Percentiles rank a stretch among this genome's conserved stretches.
Conservation (phyloP, 2,329 filamentous ascomycete genomes). For the Coleophoma cylindrospora region DNA sequence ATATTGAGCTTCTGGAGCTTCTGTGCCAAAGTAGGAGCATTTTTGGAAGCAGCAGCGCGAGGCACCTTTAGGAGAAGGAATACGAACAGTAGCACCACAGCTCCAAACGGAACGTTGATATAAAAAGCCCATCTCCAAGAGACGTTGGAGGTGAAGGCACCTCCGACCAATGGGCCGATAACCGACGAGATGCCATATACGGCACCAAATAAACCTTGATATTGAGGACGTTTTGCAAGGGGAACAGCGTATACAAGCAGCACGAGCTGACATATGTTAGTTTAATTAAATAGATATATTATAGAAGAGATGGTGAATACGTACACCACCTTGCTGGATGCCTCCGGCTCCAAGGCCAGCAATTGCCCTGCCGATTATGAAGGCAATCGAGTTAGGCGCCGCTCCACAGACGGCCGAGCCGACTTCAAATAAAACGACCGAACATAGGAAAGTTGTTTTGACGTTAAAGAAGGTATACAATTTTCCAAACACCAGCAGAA, state of each 20-base stretch:
- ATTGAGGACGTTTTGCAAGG: slow-evolving; percentile 11
- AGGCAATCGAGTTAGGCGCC: slow-evolving; percentile 33
- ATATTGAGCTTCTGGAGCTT: slow-evolving; percentile 26
- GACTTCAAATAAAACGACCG: slow-evolving; percentile 41
- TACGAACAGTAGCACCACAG: slow-evolving; percentile 25
- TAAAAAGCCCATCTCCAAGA: slow-evolving; percentile 31
- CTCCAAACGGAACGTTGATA: slow-evolving; percentile 35
- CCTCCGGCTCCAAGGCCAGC: slow-evolving; percentile 45
- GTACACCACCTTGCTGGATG: slow-evolving; percentile 20
- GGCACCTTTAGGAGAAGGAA: slow-evolving; percentile 27
- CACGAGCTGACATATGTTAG: slow-evolving; percentile 9
- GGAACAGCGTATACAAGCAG: slow-evolving; percentile 12
- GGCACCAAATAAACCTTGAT: slow-evolving; percentile 18
- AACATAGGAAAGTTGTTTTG: slow-evolving; percentile 20
- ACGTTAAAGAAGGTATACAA: slow-evolving; percentile 16
- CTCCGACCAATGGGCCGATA: slow-evolving; percentile 25
- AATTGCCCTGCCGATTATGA: slow-evolving; percentile 41
- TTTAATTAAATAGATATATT: neutral
- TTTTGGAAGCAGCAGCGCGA: slow-evolving; percentile 16
- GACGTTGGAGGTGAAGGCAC: slow-evolving; percentile 27
- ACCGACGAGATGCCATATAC: slow-evolving; percentile 15
- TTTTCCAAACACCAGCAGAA: slow-evolving; percentile 12
- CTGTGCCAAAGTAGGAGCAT: slow-evolving; percentile 26
- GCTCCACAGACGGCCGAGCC: slow-evolving; percentile 42
- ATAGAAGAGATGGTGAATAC: neutral